Conservation (phyloP, 768 basidiomycete genomes). For the Lyophyllum shimeji region DNA sequence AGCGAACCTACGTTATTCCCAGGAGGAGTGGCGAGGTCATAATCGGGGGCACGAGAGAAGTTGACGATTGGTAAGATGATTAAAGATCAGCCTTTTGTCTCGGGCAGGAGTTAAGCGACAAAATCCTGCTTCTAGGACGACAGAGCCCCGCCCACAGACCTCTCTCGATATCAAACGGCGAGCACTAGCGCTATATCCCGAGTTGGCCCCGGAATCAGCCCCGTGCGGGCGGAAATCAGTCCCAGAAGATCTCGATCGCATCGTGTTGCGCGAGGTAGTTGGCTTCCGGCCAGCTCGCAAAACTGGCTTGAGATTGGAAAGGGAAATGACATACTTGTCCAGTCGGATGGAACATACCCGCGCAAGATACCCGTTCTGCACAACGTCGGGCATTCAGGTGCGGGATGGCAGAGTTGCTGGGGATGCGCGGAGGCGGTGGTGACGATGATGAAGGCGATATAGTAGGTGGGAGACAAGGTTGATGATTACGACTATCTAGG, state of each 20-base stretch:
- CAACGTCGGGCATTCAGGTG: conserved; percentile 15
- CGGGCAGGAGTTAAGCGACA: too few relatives aligned
- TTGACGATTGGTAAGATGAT: conserved; percentile 11
- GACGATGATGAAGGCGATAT: conserved; percentile 4
- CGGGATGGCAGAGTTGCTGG: conserved; percentile 19
- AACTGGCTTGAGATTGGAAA: conserved; percentile 12
- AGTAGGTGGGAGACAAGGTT: too few relatives aligned
- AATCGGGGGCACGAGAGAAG: conserved; percentile 16
- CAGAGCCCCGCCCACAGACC: conserved; percentile 11
- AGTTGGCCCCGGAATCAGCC: conserved; percentile 3
- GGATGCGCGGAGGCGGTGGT: conserved; percentile 16
- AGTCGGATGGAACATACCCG: background rate
- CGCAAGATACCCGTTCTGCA: conserved; percentile 10
- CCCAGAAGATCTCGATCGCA: conserved; percentile 14
- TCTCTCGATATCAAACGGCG: conserved; percentile 14
- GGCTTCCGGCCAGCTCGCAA: conserved; percentile 15
- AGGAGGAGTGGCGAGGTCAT: conserved; percentile 17
- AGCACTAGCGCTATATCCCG: conserved; percentile 10
- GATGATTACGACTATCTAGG: too few relatives aligned
- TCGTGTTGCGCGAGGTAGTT: conserved; percentile 13
- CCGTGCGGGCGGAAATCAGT: conserved; percentile 3
- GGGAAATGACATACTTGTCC: conserved; percentile 7
- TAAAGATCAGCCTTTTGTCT: too few relatives aligned
- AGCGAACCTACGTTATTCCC: conserved; percentile 16
- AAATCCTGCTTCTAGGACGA: conserved; percentile 3